A percentile compares a stretch with the other conserved stretches of the same genome.
phyloP scores from a whole-genome alignment of 2,329 filamentous ascomycete species.

The Annulohypoxylon truncatum region DNA sequence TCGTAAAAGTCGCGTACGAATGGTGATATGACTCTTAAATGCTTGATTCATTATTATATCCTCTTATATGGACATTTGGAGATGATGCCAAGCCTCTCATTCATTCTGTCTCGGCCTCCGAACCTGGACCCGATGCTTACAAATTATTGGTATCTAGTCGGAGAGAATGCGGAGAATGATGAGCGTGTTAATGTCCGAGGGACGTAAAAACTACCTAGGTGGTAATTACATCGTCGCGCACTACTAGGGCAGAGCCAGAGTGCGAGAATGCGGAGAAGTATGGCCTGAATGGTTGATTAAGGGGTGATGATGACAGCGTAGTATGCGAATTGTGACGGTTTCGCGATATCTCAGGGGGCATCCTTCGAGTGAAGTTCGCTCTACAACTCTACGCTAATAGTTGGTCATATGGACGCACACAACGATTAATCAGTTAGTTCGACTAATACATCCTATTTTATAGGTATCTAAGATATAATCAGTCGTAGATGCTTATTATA shows the following conservation, averaged over 20 bases:
- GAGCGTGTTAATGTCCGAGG: too few species aligned
- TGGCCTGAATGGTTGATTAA: too few species aligned
- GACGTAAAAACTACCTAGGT: too few species aligned
- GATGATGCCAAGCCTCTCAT: constrained; percentile 5
- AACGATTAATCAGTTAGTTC: neutral
- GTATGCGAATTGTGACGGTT: constrained; percentile 15
- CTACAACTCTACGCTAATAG: neutral
- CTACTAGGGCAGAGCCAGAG: too few species aligned
- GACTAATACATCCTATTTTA: too few species aligned
- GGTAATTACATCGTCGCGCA: too few species aligned
- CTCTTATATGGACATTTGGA: constrained; percentile 1
- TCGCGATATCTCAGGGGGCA: neutral
- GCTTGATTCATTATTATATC: constrained; percentile 2
- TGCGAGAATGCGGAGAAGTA: neutral
- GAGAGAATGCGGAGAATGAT: neutral
- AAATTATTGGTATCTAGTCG: constrained; percentile 8
- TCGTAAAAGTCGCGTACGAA: constrained; percentile 12
- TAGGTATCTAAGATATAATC: neutral
- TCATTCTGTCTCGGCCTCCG: constrained; percentile 18
- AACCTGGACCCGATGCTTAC: constrained; percentile 19
- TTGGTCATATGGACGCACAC: neutral
- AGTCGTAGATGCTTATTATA: constrained; percentile 4
- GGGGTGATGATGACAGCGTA: constrained; percentile 1
- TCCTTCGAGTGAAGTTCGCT: too few species aligned
- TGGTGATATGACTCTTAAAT: constrained; percentile 1